phyloP scores from a whole-genome alignment of 441 rosid species.

The Breynia disticha region DNA sequence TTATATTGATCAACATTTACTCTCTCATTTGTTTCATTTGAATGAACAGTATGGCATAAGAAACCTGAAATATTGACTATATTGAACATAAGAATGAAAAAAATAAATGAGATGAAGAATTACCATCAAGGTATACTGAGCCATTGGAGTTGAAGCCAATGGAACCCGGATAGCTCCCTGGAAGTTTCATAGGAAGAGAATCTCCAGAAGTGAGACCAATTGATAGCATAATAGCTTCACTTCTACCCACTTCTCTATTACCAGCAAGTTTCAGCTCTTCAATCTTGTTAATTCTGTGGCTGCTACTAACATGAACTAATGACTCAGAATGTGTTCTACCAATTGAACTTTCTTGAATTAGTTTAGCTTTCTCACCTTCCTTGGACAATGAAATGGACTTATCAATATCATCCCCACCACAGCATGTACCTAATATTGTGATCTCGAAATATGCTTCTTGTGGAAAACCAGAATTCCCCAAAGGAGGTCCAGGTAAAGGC shows the following conservation, averaged over 20 bases:
- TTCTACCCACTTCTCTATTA: slow-evolving; percentile 27
- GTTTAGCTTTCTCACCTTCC: slow-evolving; percentile 62
- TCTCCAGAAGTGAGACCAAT: slow-evolving; percentile 61
- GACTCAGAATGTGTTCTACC: slow-evolving; percentile 38
- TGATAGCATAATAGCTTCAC: slow-evolving; percentile 33
- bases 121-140: slow-evolving; percentile 81
- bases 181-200: slow-evolving; percentile 44
- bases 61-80: not conserved
- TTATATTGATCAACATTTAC: too few species aligned
- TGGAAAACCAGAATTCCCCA: slow-evolving; percentile 64
- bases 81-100: not conserved
- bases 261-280: slow-evolving; percentile 34
- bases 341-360: slow-evolving; percentile 38
- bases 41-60: too few species aligned
- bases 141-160: slow-evolving; percentile 84
- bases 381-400: slow-evolving; percentile 12
- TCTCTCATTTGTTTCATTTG: too few species aligned
- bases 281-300: slow-evolving; percentile 18
- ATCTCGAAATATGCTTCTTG: slow-evolving; percentile 93
- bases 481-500: slow-evolving; percentile 87
- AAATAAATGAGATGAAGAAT: slow-evolving; percentile 1
- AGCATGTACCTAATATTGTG: slow-evolving; percentile 37
- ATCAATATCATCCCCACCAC: slow-evolving; percentile 12
- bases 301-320: slow-evolving; percentile 27
- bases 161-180: slow-evolving; percentile 72